A percentile compares a stretch with the other conserved stretches of the same genome.
phyloP scores from a whole-genome alignment of 306 rosid species.

The Rosa multiflora region DNA sequence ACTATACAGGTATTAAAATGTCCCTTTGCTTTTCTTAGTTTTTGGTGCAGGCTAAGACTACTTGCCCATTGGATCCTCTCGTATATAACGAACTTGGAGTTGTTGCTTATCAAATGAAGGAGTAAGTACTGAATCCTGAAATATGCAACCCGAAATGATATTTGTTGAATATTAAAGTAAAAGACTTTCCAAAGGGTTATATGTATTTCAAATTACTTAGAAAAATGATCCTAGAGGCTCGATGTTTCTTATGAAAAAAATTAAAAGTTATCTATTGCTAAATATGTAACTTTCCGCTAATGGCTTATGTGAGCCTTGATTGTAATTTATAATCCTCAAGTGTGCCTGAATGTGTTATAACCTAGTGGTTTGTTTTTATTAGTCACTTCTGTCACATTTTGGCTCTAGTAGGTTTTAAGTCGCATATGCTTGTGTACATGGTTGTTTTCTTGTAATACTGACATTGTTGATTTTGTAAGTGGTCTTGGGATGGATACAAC shows the following conservation, averaged over 20 bases:
- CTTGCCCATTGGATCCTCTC: conserved; percentile 91
- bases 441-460: background rate
- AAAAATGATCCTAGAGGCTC: background rate
- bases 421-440: background rate
- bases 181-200: background rate
- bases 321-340: background rate
- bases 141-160: background rate
- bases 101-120: conserved; percentile 93
- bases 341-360: background rate
- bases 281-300: background rate
- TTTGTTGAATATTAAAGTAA: background rate
- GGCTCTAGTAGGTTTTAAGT: background rate
- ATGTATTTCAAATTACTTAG: background rate
- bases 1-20: conserved; percentile 24
- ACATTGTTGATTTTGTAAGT: background rate
- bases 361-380: background rate
- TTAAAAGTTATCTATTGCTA: background rate
- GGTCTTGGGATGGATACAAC: background rate
- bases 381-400: background rate
- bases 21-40: conserved; percentile 51
- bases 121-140: conserved; percentile 49
- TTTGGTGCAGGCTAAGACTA: conserved; percentile 77
- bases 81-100: conserved; percentile 96
- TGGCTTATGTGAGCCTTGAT: background rate
- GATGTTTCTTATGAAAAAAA: background rate